Conservation (phyloP, 495 filamentous ascomycete genomes). For the Penicillium cinerascens region DNA sequence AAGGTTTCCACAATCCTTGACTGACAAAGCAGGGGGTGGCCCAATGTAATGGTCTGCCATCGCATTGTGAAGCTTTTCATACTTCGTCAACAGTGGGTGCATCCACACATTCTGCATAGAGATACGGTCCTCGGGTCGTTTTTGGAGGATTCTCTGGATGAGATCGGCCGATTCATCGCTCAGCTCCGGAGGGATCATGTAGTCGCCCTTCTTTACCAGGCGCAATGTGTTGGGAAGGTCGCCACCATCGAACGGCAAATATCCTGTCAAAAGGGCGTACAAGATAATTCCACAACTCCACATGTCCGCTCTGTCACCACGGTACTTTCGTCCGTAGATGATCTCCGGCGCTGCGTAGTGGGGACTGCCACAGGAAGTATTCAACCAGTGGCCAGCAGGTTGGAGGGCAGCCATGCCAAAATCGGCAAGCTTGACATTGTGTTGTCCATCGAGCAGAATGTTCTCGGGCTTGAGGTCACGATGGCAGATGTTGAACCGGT, state of each 20-base stretch:
- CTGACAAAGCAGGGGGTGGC: constrained; percentile 47
- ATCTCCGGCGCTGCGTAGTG: constrained; percentile 96
- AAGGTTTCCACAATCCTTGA: constrained; percentile 52
- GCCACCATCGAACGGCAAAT: constrained; percentile 76
- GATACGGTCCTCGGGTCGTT: constrained; percentile 72
- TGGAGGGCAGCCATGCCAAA: constrained; percentile 97
- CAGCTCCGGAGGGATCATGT: constrained; percentile 65
- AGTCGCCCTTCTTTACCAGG: constrained; percentile 67
- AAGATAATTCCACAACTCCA: constrained; percentile 95
- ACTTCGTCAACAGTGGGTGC: constrained; percentile 78
- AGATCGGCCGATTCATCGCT: constrained; percentile 73
- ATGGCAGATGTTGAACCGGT: constrained; percentile 91
- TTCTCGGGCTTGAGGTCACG: constrained; percentile 97
- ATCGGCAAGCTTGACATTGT: constrained; percentile 86
- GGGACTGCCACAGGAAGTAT: constrained; percentile 90
- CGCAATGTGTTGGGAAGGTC: constrained; percentile 54
- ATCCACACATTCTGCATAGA: constrained; percentile 74
- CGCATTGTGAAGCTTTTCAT: constrained; percentile 59
- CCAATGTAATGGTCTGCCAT: constrained; percentile 51
- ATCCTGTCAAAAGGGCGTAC: constrained; percentile 74
- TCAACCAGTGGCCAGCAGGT: constrained; percentile 68
- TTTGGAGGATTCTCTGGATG: constrained; percentile 68
- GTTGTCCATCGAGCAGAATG: constrained; percentile 71
- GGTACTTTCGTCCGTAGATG: constrained; percentile 65
- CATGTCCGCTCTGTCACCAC: constrained; percentile 80